A percentile compares a stretch with the other conserved stretches of the same genome.
These are phyloP conservation scores for Colletotrichum gloeosporioides DNA, from an alignment of 2,329 filamentous ascomycete genomes.

Conservation along the genomic window DNA sequence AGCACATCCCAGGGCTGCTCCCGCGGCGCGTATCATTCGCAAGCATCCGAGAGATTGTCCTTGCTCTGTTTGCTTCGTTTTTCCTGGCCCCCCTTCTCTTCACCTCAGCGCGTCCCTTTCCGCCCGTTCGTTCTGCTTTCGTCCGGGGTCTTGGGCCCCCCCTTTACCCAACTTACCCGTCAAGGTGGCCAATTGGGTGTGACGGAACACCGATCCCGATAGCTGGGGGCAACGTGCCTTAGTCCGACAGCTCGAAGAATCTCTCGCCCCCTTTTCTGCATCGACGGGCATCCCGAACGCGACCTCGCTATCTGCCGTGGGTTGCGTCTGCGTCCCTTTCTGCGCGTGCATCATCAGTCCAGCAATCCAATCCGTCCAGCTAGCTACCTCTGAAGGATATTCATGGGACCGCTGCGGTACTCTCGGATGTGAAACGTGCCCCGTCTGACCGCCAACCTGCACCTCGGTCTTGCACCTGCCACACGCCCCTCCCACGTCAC, in stretches of 20 bases:
- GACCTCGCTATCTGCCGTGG: neutral
- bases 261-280: neutral
- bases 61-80: neutral
- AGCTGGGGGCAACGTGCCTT: neutral
- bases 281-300: neutral
- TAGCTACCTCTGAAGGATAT: neutral
- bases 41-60: neutral
- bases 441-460: neutral
- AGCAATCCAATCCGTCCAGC: neutral
- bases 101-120: neutral
- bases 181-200: constrained; percentile 11
- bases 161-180: neutral
- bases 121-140: neutral
- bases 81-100: neutral
- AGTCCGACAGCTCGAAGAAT: neutral
- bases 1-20: neutral
- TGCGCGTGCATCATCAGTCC: neutral
- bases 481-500: neutral
- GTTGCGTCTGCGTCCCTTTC: neutral
- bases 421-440: constrained; percentile 8
- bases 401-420: neutral
- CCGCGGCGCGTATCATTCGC: neutral
- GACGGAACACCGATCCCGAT: neutral
- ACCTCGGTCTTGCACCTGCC: neutral
- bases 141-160: neutral